Evolutionary conservation across 257 asterid genomes (phyloP), one percentile per base, ranked within the genome.

Genomic region (Solanum virginianum): DNA sequence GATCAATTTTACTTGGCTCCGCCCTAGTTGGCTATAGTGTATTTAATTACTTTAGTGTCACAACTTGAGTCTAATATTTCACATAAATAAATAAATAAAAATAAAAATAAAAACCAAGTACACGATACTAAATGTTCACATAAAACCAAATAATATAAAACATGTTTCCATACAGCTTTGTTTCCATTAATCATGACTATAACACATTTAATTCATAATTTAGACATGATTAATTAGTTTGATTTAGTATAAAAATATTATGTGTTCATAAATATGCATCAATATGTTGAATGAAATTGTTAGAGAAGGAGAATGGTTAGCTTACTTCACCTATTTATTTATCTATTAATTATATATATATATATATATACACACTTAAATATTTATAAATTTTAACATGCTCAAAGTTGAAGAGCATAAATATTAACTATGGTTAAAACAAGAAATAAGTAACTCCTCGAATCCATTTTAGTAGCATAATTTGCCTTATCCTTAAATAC

Each of bases 331-430:
- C 6, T 5, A 4, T 5, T 36, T 4, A 36, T 4, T 36, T 36
- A 36, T 36, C 0, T 36, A 36, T 36, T 36, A 4, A 36, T 36
- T 36, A 3, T 36, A 36, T 5, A 36, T 36, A 5, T 29, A 29
- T 29, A 29, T 1, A 3, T 36, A 36, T 5, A 36, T 36, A 5
- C 2, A 29, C 2, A 29, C 0, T 1, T 29, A 29, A 1, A 29
- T 32, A 32, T 32, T 2, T 32, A 32, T 32, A 32, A 2, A 32
- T 32, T 32, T 32, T 2, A 32, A 32, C 4, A 4, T 1, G 6
- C 1, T 36, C 0, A 36, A 36, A 36, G 1, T 36, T 4, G 1
- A 3, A 36, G 5, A 36, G 0, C 5, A 5, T 36, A 36, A 5
- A 4, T 36, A 5, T 4, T 36, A 36, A 36, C 6, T 36, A 36